Base-by-base conservation (phyloP, 2,329 filamentous ascomycete genomes). In the Incumbomyces delicatus region DNA sequence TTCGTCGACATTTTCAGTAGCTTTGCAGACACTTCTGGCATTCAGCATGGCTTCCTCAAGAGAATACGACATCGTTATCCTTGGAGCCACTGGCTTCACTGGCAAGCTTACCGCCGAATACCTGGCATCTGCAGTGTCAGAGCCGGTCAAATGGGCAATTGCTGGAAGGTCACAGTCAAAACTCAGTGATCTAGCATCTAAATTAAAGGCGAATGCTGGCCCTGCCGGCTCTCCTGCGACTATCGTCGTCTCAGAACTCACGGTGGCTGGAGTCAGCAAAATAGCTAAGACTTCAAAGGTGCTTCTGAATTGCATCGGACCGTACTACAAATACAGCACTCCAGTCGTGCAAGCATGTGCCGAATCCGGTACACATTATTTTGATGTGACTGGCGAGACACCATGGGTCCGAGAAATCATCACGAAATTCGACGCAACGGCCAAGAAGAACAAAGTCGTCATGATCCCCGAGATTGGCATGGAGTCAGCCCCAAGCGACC, bases 91-190 rank as follows among this genome's bases (percentile, higher is more conserved):
- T 61, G 89, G 89, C 22, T 95, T 94, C 66, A 95, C 89, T 0
- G 89, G 89, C 33, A 81, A 78, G 54, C 73, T 85, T 55, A 80
- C 80, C 2, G 81, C 82, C 22, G 81, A 94, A 62, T 80, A 92
- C 64, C 83, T 95, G 58, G 74, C 80, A 44, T 74, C 73, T 12
- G 68, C 77, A 53, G 71, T 87, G 1, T 84, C 88, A 0, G 86
- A 83, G 14, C 77, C 87, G 61, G 64, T 94, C 51, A 87, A 80
- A 69, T 95, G 89, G 89, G 89, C 87, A 12, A 72, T 95, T 46
- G 86, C 87, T 38, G 89, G 89, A 27, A 83, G 89, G 20, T 89
- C 85, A n/a, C 69, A 74, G 41, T 69, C 73, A 41, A 95, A 95
- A 64, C 74, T 96, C 3, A 75, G 83, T 54, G 66, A 68, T 34